Base-by-base conservation (phyloP, 1,284 basidiomycete genomes). In the Malassezia furfur region DNA sequence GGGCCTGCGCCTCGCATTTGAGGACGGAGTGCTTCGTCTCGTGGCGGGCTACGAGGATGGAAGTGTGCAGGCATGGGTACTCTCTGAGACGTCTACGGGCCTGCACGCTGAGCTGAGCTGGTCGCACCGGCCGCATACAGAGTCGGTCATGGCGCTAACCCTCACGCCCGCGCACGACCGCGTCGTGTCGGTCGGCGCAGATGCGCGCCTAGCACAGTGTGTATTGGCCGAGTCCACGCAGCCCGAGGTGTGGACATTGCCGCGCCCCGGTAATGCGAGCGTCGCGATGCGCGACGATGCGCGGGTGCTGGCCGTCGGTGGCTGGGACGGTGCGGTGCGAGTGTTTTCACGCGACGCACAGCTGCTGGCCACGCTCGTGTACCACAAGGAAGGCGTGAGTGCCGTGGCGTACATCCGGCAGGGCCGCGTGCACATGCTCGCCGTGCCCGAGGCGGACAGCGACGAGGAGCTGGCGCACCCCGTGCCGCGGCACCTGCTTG, bases 351-450 rank as follows among this genome's bases (percentile, higher is more conserved):
- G 19, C 10, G 19, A 6, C 19, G 35, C 43, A 30, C 15, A 41
- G 30, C 11, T 25, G 8, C 28, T 48, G 5, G 46, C 46, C 2
- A 38, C 35, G 19, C 46, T 57, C 1, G 7, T 22, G 3, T 57
- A 57, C 44, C 55, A 57, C 25, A 52, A 52, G 43, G 45, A 52
- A 5, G 46, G 55, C n/a, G 34, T 57, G 2, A 43, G 51, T 5
- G 25, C 50, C 9, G 19, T 52, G 30, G 41, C 55, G 1, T 57
- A 35, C n/a, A 12, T 35, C 9, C 50, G 55, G 5, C 19, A n/a
- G 17, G 41, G 19, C 8, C 5, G 1, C 5, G 32, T 32, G 14
- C 44, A 57, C 19, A 36, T 21, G 17, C 17, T 56, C 9, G 45
- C 31, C 7, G 22, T 41, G 19, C 34, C 14, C 15, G 44, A 34